phyloP scores from a whole-genome alignment of 2,329 filamentous ascomycete genomes.

The Polychaeton citri region DNA sequence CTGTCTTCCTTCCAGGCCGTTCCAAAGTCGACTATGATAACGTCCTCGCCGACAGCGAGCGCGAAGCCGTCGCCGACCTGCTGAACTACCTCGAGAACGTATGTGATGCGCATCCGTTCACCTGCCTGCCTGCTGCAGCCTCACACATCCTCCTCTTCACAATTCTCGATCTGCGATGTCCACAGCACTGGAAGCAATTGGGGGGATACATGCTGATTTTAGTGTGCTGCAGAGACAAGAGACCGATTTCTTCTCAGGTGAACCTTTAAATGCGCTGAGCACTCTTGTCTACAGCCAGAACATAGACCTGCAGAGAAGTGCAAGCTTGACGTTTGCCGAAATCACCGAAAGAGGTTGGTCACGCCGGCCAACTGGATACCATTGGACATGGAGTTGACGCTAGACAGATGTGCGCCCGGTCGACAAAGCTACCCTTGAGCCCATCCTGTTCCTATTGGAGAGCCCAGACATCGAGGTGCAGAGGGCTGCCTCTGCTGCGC shows the following conservation, averaged over 20 bases:
- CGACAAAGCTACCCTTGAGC: conserved; percentile 85
- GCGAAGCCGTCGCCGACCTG: conserved; percentile 90
- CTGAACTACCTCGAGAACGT: conserved; percentile 96
- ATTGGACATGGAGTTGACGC: conserved; percentile 5
- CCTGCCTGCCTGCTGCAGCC: conserved; percentile 2
- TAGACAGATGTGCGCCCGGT: conserved; percentile 83
- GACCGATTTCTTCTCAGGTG: conserved; percentile 96
- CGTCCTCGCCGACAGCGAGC: conserved; percentile 76
- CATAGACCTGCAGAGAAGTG: conserved; percentile 92
- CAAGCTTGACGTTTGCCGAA: conserved; percentile 95
- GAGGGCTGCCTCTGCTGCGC: conserved; percentile 83
- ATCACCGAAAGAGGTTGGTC: conserved; percentile 86
- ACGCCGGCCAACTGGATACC: not conserved
- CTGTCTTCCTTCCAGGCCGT: conserved; percentile 23
- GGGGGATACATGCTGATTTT: conserved; percentile 9
- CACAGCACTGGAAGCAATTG: not conserved
- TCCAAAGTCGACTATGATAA: conserved; percentile 32
- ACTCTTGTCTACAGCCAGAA: conserved; percentile 98
- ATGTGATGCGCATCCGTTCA: conserved; percentile 28
- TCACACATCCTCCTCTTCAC: conserved; percentile 2
- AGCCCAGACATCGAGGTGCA: conserved; percentile 96
- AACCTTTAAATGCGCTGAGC: conserved; percentile 83
- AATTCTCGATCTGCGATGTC: not conserved
- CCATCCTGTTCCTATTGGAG: conserved; percentile 87
- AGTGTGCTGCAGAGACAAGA: conserved; percentile 58